A percentile compares a stretch with the other conserved stretches of the same genome.
Conservation (phyloP, 352 stramenopile genomes). For the Aphanomyces euteiches region DNA sequence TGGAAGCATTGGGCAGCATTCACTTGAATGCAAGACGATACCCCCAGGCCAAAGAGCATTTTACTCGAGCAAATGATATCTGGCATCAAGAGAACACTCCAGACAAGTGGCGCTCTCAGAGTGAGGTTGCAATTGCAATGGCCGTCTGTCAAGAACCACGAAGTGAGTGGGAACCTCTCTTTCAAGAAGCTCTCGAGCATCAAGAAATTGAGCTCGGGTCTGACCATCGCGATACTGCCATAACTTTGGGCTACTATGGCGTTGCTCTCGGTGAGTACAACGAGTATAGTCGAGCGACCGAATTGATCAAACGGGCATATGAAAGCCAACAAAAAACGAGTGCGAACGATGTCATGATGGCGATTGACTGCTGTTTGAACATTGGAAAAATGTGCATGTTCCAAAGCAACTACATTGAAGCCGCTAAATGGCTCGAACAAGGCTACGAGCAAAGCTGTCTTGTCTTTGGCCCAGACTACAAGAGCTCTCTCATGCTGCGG, state of each 20-base stretch:
- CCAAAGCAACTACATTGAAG: too few species aligned
- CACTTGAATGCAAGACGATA: too few species aligned
- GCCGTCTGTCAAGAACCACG: not conserved
- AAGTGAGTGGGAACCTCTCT: constrained; percentile 11
- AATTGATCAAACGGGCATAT: not conserved
- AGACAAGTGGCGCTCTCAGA: too few species aligned
- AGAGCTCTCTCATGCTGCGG: too few species aligned
- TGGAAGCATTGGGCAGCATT: not conserved
- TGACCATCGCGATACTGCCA: not conserved
- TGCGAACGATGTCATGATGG: not conserved
- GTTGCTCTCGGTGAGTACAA: not conserved
- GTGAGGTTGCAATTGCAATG: too few species aligned
- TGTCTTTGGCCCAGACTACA: too few species aligned
- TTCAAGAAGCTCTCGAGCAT: constrained; percentile 8
- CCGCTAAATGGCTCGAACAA: too few species aligned
- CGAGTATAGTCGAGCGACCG: not conserved
- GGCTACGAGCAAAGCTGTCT: too few species aligned
- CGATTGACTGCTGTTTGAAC: not conserved
- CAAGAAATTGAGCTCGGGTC: not conserved
- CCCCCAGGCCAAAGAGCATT: too few species aligned
- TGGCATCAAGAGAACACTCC: too few species aligned
- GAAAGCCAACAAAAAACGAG: not conserved
- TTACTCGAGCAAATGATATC: too few species aligned
- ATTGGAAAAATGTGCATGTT: too few species aligned
- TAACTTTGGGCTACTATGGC: not conserved